phyloP scores from a whole-genome alignment of 495 filamentous ascomycete genomes.

The Schizothecium vesticola region DNA sequence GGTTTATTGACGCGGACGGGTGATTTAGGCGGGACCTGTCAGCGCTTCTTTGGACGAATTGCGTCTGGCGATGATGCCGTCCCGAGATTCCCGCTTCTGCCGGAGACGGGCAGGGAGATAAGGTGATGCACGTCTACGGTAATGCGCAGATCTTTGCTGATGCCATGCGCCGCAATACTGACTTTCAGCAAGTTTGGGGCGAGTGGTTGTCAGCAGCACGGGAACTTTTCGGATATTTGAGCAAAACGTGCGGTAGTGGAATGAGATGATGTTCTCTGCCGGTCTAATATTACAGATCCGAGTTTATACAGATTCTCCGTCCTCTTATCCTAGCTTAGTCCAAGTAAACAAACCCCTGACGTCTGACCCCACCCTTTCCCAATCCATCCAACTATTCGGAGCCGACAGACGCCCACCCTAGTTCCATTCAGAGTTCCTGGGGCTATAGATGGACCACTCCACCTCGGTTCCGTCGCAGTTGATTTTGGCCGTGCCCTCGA shows the following conservation, averaged over 20 bases:
- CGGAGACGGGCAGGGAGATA: background rate
- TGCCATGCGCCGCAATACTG: background rate
- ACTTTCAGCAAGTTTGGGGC: background rate
- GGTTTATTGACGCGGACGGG: background rate
- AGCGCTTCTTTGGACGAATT: background rate
- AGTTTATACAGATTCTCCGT: too few species aligned
- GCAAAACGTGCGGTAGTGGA: too few species aligned
- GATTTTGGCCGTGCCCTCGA: background rate
- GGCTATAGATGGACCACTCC: background rate
- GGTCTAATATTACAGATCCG: too few species aligned
- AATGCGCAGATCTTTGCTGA: background rate
- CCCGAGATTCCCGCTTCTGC: background rate
- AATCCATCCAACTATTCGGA: too few species aligned
- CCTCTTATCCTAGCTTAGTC: too few species aligned
- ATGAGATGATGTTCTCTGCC: too few species aligned
- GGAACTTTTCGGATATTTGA: background rate
- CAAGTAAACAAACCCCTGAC: too few species aligned
- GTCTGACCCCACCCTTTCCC: too few species aligned
- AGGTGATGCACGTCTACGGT: background rate
- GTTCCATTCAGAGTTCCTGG: background rate
- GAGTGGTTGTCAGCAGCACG: background rate
- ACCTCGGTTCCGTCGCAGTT: background rate
- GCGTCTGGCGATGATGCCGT: background rate
- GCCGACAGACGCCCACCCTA: background rate
- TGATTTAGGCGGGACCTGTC: background rate